These are phyloP conservation scores for Ganoderma boninense DNA, from an alignment of 1,284 basidiomycete species.

Conservation along the genomic window DNA sequence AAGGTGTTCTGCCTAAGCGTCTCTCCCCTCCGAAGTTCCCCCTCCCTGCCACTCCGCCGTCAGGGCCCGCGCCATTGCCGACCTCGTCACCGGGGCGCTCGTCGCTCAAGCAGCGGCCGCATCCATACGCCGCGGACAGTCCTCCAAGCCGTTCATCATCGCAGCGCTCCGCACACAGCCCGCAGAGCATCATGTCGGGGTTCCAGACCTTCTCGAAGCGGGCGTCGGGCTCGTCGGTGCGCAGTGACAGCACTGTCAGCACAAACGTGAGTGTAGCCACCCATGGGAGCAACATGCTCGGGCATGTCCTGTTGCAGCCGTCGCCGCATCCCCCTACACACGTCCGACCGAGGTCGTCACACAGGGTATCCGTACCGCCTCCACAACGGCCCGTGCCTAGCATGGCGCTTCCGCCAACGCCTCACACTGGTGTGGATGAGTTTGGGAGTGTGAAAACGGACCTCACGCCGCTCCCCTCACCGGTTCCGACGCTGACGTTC, in stretches of 20 bases:
- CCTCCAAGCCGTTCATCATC: slow-evolving; percentile 56
- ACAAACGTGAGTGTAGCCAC: slow-evolving; percentile 48
- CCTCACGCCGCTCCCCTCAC: slow-evolving; percentile 35
- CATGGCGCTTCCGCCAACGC: slow-evolving; percentile 73
- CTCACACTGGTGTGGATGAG: slow-evolving; percentile 41
- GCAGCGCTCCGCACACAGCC: slow-evolving; percentile 49
- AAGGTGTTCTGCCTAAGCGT: slow-evolving; percentile 58
- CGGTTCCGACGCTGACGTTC: slow-evolving; percentile 35
- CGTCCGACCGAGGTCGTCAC: slow-evolving; percentile 45
- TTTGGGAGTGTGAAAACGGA: slow-evolving; percentile 16
- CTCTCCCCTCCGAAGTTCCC: slow-evolving; percentile 66
- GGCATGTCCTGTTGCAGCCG: slow-evolving; percentile 21
- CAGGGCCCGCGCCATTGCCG: slow-evolving; percentile 30
- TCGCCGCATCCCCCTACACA: slow-evolving; percentile 20
- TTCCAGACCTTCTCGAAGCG: slow-evolving; percentile 61
- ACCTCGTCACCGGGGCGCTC: slow-evolving; percentile 29
- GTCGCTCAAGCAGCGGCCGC: slow-evolving; percentile 34
- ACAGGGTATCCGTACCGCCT: slow-evolving; percentile 68
- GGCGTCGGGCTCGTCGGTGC: slow-evolving; percentile 60
- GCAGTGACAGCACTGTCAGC: slow-evolving; percentile 57
- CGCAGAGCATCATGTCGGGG: slow-evolving; percentile 56
- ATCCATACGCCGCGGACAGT: slow-evolving; percentile 46
- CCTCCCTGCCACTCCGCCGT: slow-evolving; percentile 57
- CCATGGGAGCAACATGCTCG: slow-evolving; percentile 32
- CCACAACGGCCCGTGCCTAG: slow-evolving; percentile 75